Base-by-base conservation (phyloP, 805 yeast genomes). In the Candida methanosorbosa region DNA sequence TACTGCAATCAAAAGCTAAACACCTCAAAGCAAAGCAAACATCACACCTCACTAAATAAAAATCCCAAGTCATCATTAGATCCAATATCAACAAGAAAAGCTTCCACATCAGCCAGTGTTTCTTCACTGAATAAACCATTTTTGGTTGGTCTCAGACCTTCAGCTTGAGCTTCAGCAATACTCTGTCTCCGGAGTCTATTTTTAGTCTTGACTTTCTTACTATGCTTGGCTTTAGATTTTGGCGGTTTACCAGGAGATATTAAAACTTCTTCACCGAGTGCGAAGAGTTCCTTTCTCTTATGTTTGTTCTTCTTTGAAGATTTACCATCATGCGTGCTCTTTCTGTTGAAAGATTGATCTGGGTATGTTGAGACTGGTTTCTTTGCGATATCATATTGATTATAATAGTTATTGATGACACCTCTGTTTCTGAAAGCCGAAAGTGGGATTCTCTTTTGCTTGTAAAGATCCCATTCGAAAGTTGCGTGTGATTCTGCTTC, bases 391-490 rank as follows among this genome's bases (percentile, higher is more conserved):
- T 25, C 35, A n/a, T 32, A 32, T 4, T 25, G 19, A n/a, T 14
- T 33, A 12, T 27, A 19, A 12, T 30, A 22, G 14, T 44, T 45
- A 28, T 49, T 45, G 13, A 56, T 41, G 14, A 73, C 57, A 11
- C 82, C 81, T 49, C 86, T 81, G 59, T 86, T 88, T 50, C 97
- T 66, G 56, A 90, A 90, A 1, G 97, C 97, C 2, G 94, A 83
- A 27, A 88, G 59, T 4, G 97, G 97, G 8, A 86, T 78, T 36
- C 68, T 68, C 52, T 70, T 72, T 50, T 50, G 52, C 16, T 40
- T 45, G 36, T 49, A 51, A 22, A 46, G 40, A 30, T 48, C 48
- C 51, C 52, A 47, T 27, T 50, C 39, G 18, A 44, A 39, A 12
- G 21, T 33, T 4, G 30, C 18, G 1, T 45, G 33, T 3, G 49